These are phyloP conservation scores for Aspergillus pseudoglaucus DNA, from an alignment of 2,329 filamentous ascomycete species.

Conservation along the genomic window DNA sequence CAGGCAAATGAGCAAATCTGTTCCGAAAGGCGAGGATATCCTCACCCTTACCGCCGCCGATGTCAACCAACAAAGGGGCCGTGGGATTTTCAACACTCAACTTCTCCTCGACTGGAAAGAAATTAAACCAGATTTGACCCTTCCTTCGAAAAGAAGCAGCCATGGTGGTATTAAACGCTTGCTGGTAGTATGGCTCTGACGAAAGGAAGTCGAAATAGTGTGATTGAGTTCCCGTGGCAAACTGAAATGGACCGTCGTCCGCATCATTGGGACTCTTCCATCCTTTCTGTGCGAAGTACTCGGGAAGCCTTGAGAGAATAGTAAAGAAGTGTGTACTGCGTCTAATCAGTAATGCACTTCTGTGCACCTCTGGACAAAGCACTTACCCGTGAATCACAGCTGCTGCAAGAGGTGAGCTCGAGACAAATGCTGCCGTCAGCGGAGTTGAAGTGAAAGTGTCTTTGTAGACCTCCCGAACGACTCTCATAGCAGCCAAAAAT, in stretches of 20 bases:
- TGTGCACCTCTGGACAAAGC: too few species aligned
- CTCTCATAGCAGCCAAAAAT: too few species aligned
- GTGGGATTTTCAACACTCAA: conserved; percentile 4
- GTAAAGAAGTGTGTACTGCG: too few species aligned
- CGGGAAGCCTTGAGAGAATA: conserved; percentile 6
- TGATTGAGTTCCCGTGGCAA: conserved; percentile 8
- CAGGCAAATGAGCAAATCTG: conserved; percentile 6
- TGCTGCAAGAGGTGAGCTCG: too few species aligned
- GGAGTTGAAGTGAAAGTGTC: too few species aligned
- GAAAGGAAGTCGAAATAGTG: conserved; percentile 13
- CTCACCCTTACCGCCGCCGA: conserved; percentile 19
- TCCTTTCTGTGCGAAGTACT: conserved; percentile 11
- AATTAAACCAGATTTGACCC: conserved; percentile 5
- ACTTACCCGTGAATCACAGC: too few species aligned
- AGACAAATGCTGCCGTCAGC: too few species aligned
- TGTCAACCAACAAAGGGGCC: conserved; percentile 13
- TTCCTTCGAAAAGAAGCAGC: conserved; percentile 7
- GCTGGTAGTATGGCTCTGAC: conserved; percentile 7
- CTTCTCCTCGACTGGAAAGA: neutral
- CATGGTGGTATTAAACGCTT: conserved; percentile 14
- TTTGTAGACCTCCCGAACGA: too few species aligned
- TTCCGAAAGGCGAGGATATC: conserved; percentile 12
- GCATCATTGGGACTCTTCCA: conserved; percentile 8
- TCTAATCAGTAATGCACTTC: too few species aligned
- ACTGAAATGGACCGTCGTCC: conserved; percentile 13